A percentile compares a stretch with the other conserved stretches of the same genome.
phyloP scores from a whole-genome alignment of 2,329 filamentous ascomycete species.

The Paecilomyces fulvus region DNA sequence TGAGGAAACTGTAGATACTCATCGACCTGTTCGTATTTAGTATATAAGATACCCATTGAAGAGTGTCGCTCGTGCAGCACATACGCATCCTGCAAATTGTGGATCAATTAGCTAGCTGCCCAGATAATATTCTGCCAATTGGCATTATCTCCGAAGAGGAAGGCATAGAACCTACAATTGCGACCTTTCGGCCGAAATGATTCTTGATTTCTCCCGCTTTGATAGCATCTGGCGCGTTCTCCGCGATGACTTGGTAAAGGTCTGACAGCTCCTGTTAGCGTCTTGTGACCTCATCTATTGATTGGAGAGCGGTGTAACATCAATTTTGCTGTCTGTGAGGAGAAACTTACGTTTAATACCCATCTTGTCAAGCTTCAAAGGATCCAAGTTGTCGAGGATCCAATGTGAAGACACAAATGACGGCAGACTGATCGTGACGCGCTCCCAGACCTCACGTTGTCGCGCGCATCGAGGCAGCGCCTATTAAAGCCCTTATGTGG shows the following conservation, averaged over 20 bases:
- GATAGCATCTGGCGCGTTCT: constrained; percentile 89
- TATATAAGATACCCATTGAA: not conserved
- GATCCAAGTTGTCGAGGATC: not conserved
- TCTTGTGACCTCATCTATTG: not conserved
- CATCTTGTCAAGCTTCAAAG: constrained; percentile 25
- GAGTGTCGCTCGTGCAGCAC: constrained; percentile 5
- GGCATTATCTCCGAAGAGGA: not conserved
- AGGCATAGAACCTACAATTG: constrained; percentile 60
- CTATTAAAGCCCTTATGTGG: constrained; percentile 13
- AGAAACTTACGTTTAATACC: constrained; percentile 42
- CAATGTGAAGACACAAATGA: not conserved
- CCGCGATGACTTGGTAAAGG: constrained; percentile 73
- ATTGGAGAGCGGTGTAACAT: not conserved
- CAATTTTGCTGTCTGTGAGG: not conserved
- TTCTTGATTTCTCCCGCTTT: constrained; percentile 98
- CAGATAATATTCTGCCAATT: not conserved
- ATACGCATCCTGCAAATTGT: constrained; percentile 48
- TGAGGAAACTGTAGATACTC: constrained; percentile 98
- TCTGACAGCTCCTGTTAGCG: constrained; percentile 33
- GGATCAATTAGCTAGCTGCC: constrained; percentile 5
- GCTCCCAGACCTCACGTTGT: not conserved
- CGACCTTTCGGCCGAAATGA: constrained; percentile 96
- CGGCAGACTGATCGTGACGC: not conserved
- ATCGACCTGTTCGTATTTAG: constrained; percentile 59
- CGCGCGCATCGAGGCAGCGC: constrained; percentile 4